A percentile compares a stretch with the other conserved stretches of the same genome.
phyloP scores from a whole-genome alignment of 768 basidiomycete species.

The Phlegmacium glaucopus region DNA sequence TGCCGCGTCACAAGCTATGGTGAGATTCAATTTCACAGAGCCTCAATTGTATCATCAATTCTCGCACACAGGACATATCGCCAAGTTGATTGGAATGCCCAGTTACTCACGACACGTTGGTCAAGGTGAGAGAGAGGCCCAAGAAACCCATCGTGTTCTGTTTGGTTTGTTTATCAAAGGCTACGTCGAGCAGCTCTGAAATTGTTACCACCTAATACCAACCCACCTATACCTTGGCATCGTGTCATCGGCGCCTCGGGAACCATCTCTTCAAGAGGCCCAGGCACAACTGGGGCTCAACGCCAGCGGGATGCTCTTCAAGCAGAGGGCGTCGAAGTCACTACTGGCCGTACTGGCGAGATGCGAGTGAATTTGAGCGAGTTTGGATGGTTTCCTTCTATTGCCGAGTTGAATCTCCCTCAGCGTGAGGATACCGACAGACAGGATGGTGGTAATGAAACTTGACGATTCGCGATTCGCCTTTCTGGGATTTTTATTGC shows the following conservation, averaged over 20 bases:
- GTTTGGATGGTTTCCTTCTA: slow-evolving; percentile 69
- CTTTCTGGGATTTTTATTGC: too few relatives aligned
- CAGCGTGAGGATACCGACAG: too few relatives aligned
- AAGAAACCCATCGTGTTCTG: not conserved
- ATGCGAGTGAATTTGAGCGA: slow-evolving; percentile 51
- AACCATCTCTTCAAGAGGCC: slow-evolving; percentile 77
- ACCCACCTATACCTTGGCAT: slow-evolving; percentile 78
- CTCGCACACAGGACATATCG: slow-evolving; percentile 59
- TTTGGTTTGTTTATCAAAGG: not conserved
- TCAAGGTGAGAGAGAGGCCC: slow-evolving; percentile 52
- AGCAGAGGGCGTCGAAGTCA: slow-evolving; percentile 81
- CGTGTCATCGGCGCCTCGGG: slow-evolving; percentile 72
- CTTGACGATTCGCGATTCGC: too few relatives aligned
- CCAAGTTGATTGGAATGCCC: slow-evolving; percentile 79
- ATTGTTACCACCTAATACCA: slow-evolving; percentile 54
- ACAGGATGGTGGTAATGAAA: too few relatives aligned
- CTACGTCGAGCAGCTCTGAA: slow-evolving; percentile 61
- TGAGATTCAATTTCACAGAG: slow-evolving; percentile 20
- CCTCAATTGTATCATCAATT: not conserved
- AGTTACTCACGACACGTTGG: slow-evolving; percentile 78
- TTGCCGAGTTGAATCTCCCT: too few relatives aligned
- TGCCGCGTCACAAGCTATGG: slow-evolving; percentile 76
- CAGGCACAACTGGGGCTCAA: slow-evolving; percentile 76
- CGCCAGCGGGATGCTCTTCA: slow-evolving; percentile 73
- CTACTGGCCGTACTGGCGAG: slow-evolving; percentile 49